These are phyloP conservation scores for Ensete ventricosum DNA, from an alignment of 176 grass and related monocot species.

Conservation along the genomic window DNA sequence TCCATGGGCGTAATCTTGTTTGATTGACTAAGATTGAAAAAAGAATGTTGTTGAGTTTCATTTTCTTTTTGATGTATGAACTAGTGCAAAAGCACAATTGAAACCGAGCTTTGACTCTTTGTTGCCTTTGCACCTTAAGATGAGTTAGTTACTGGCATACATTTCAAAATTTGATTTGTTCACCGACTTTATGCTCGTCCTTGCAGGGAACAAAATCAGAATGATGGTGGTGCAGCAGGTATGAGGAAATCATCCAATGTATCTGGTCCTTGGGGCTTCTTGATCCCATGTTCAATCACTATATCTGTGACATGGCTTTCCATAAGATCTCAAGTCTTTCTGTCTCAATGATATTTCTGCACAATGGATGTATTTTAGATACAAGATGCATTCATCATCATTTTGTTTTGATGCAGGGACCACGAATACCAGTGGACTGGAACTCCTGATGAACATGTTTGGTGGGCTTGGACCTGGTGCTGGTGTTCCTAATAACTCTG, in stretches of 20 bases:
- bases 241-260: neutral
- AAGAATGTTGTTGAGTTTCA: neutral
- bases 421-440: constrained; percentile 19
- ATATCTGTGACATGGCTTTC: neutral
- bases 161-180: constrained; percentile 2
- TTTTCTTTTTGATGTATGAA: too few relatives aligned
- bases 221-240: constrained; percentile 36
- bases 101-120: neutral
- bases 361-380: neutral
- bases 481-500: constrained; percentile 50
- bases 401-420: neutral
- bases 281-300: neutral
- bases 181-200: constrained; percentile 17
- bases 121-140: neutral
- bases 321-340: neutral
- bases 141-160: neutral
- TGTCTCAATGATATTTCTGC: neutral
- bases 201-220: constrained; percentile 64
- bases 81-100: too few relatives aligned
- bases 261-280: neutral
- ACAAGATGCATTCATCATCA: neutral
- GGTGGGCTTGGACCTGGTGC: constrained; percentile 67
- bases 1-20: neutral
- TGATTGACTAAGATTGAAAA: neutral
- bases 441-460: constrained; percentile 80